Conservation (phyloP, 2,329 filamentous ascomycete species). For the Aspergillus calidoustus region DNA sequence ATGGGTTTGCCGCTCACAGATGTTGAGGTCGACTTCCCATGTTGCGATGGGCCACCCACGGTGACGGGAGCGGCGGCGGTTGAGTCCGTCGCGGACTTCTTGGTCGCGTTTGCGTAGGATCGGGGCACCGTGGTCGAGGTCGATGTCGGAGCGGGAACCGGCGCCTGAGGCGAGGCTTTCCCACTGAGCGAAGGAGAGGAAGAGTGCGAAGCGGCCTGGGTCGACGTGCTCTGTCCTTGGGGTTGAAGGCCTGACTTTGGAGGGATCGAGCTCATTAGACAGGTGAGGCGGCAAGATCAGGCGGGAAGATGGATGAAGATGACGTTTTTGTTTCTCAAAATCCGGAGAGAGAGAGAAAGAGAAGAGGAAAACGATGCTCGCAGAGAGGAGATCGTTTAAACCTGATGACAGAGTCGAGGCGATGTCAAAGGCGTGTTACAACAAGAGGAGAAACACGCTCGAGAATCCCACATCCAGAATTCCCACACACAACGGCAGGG, state of each 20-base stretch:
- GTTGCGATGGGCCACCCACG: conserved; percentile 56
- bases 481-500: conserved; percentile 15
- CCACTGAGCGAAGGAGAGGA: conserved; percentile 54
- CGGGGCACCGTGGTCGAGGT: conserved; percentile 52
- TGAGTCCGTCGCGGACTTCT: conserved; percentile 60
- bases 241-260: conserved; percentile 54
- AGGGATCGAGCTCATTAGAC: conserved; percentile 66
- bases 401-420: conserved; percentile 15
- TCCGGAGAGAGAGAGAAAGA: conserved; percentile 7
- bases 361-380: conserved; percentile 10
- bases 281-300: conserved; percentile 32
- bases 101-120: conserved; percentile 67
- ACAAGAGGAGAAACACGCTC: conserved; percentile 26
- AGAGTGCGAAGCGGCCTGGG: conserved; percentile 53
- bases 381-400: conserved; percentile 6
- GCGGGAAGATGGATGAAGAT: conserved; percentile 25
- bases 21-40: conserved; percentile 67
- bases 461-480: conserved; percentile 29
- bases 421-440: conserved; percentile 28
- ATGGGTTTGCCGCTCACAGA: conserved; percentile 83
- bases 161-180: conserved; percentile 52
- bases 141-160: conserved; percentile 36
- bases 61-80: conserved; percentile 56
- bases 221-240: conserved; percentile 54
- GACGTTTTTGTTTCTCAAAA: neutral